Evolutionary conservation across 257 asterid species (phyloP).

Genomic region (Thymus mandschuricus): DNA sequence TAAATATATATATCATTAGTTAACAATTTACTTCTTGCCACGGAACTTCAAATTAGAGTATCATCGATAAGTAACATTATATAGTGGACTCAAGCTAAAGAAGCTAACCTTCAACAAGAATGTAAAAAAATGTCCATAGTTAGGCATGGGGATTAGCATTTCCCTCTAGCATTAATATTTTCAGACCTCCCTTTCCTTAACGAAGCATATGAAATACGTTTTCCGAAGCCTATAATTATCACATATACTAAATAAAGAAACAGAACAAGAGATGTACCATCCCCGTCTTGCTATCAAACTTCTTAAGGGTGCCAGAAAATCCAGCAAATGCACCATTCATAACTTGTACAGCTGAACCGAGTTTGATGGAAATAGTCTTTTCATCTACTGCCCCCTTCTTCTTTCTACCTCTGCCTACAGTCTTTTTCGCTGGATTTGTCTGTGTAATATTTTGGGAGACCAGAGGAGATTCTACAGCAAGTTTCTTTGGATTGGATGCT

Average conservation of each 20-base stretch:
- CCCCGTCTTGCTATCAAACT: constrained; percentile 57
- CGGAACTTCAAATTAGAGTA: neutral
- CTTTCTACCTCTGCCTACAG: constrained; percentile 57
- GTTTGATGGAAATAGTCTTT: constrained; percentile 40
- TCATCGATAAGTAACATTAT: neutral
- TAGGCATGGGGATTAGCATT: neutral
- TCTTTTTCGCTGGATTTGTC: constrained; percentile 35
- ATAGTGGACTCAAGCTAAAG: neutral
- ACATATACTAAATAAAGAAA: constrained; percentile 6
- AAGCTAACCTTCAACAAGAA: constrained; percentile 5
- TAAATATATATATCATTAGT: neutral
- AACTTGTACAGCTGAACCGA: constrained; percentile 73
- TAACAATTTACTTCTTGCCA: neutral
- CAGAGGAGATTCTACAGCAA: constrained; percentile 34
- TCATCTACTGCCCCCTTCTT: constrained; percentile 27
- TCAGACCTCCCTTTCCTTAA: neutral
- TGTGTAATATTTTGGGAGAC: constrained; percentile 33
- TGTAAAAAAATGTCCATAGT: neutral
- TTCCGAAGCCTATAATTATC: neutral
- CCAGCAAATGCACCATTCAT: constrained; percentile 85
- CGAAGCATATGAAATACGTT: neutral
- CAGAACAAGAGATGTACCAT: constrained; percentile 54
- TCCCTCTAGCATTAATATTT: neutral
- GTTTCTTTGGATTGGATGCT: constrained; percentile 44
- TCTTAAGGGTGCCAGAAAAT: constrained; percentile 88